These are phyloP conservation scores for Coprinopsis marcescibilis DNA, from an alignment of 768 basidiomycete genomes.

Conservation along the genomic window DNA sequence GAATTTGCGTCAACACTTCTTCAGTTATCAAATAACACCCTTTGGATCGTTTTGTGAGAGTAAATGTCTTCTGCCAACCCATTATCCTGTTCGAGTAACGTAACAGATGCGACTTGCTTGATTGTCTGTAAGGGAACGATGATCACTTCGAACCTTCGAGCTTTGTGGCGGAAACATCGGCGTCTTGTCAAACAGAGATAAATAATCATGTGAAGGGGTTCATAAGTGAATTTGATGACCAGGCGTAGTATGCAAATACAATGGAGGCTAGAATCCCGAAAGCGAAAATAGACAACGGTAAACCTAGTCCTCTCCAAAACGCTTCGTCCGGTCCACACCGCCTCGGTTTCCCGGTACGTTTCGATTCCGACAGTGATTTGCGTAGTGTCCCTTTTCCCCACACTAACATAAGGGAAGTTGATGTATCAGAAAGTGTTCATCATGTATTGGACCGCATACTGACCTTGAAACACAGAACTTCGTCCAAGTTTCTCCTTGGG, in stretches of 20 bases:
- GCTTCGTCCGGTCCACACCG: constrained; percentile 58
- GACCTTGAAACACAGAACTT: constrained; percentile 86
- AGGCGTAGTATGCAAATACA: too few relatives aligned
- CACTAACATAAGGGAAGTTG: constrained; percentile 43
- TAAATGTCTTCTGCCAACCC: constrained; percentile 90
- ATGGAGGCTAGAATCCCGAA: too few relatives aligned
- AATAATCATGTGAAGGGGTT: too few relatives aligned
- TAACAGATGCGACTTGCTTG: too few relatives aligned
- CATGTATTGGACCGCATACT: constrained; percentile 16
- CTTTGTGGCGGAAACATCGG: too few relatives aligned
- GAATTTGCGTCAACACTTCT: constrained; percentile 62
- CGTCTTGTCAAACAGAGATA: too few relatives aligned
- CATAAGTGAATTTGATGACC: too few relatives aligned
- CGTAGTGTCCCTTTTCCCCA: constrained; percentile 91
- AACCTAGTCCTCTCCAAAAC: constrained; percentile 30
- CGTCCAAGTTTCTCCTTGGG: constrained; percentile 68
- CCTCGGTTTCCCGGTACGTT: constrained; percentile 91
- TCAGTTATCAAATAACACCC: constrained; percentile 85
- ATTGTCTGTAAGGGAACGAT: too few relatives aligned
- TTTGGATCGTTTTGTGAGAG: constrained; percentile 43
- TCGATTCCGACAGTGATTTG: constrained; percentile 86
- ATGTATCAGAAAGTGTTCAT: not conserved
- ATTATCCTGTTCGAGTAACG: constrained; percentile 37
- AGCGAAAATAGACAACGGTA: not conserved
- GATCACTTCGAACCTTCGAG: too few relatives aligned